These are phyloP conservation scores for Melastoma malabathricum DNA, from an alignment of 345 rosid genomes.

Conservation along the genomic window DNA sequence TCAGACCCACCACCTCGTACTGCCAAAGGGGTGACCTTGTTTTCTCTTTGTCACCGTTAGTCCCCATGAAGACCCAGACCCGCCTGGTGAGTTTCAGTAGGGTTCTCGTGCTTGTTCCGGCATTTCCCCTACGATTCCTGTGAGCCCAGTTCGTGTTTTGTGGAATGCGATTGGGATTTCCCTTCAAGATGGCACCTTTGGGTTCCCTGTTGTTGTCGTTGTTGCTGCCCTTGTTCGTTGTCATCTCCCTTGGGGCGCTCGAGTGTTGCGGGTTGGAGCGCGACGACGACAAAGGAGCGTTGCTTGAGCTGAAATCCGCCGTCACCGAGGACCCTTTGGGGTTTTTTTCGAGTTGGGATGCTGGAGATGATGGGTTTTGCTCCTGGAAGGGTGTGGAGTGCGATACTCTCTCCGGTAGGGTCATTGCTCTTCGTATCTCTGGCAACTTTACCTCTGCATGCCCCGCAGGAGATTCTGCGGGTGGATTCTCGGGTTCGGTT, in stretches of 20 bases:
- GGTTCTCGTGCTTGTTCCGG: not conserved
- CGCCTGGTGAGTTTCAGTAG: constrained; percentile 1
- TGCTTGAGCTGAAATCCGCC: constrained; percentile 27
- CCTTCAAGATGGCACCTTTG: constrained; percentile 3
- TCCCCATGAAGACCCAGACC: not conserved
- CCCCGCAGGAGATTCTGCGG: constrained; percentile 10
- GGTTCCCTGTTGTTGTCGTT: not conserved
- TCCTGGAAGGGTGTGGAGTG: constrained; percentile 32
- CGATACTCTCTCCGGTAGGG: constrained; percentile 24
- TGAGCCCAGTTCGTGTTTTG: not conserved
- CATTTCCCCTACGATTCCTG: not conserved
- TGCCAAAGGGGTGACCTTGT: too few relatives aligned
- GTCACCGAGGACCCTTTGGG: constrained; percentile 28
- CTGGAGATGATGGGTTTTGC: constrained; percentile 26
- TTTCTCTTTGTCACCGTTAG: not conserved
- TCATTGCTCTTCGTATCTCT: constrained; percentile 20
- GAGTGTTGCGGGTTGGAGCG: constrained; percentile 5
- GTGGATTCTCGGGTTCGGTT: constrained; percentile 21
- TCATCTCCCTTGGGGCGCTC: constrained; percentile 1
- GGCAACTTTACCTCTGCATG: constrained; percentile 12
- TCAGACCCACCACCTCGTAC: too few relatives aligned
- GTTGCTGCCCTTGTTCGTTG: not conserved
- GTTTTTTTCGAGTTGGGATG: constrained; percentile 34
- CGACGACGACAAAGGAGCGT: constrained; percentile 20
- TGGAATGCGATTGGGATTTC: not conserved